phyloP scores from a whole-genome alignment of 2,329 filamentous ascomycete genomes.

The Teratosphaeria zuluensis region DNA sequence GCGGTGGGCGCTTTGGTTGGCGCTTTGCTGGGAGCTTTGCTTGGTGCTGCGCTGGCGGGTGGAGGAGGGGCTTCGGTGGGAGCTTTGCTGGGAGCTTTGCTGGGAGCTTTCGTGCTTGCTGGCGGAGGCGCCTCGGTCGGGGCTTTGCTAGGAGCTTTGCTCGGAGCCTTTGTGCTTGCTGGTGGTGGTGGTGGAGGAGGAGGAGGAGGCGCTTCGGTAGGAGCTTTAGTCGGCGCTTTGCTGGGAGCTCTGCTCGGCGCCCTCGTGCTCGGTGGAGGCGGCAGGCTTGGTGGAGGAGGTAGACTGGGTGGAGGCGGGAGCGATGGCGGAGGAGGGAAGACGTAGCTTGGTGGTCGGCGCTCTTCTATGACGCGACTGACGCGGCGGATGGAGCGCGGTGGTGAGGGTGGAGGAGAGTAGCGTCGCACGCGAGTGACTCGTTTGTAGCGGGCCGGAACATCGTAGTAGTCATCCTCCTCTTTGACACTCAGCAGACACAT shows the following conservation, averaged over 20 bases:
- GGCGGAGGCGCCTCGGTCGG: no score
- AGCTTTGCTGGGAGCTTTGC: neutral
- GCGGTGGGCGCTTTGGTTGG: neutral
- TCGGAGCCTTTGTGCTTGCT: neutral
- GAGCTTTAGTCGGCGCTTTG: neutral
- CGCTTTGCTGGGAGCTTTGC: neutral
- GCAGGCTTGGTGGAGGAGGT: conserved; percentile 15
- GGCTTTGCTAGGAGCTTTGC: neutral
- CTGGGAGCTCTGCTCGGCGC: no score
- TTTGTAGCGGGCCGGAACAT: conserved; percentile 23
- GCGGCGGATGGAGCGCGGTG: conserved; percentile 6
- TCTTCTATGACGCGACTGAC: conserved; percentile 11
- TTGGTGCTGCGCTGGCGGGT: neutral
- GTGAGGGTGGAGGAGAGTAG: conserved; percentile 17
- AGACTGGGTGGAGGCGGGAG: conserved; percentile 13
- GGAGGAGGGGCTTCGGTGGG: neutral
- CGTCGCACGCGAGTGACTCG: conserved; percentile 27
- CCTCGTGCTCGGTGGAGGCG: conserved; percentile 3
- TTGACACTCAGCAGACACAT: conserved; percentile 40
- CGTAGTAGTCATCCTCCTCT: conserved; percentile 31
- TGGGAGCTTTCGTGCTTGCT: neutral
- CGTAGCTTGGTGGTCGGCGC: conserved; percentile 5
- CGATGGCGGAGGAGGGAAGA: conserved; percentile 7
- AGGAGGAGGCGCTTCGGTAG: neutral
- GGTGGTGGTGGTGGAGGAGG: neutral